phyloP scores from a whole-genome alignment of 345 rosid genomes.

The Camelina sativa region DNA sequence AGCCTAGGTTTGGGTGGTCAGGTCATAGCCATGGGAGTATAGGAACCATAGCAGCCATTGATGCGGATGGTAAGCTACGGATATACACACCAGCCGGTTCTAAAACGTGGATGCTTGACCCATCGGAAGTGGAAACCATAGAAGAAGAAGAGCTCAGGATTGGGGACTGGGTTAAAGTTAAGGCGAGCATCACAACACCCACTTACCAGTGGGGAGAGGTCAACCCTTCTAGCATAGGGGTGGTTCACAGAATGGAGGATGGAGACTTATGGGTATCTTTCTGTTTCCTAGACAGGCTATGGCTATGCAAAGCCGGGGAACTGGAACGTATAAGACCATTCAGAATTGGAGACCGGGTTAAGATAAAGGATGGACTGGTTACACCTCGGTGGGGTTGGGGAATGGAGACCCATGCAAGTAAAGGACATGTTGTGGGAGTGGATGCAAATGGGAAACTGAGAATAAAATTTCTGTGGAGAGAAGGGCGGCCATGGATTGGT shows the following conservation, averaged over 20 bases:
- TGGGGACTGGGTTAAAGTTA: constrained; percentile 92
- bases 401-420: constrained; percentile 97
- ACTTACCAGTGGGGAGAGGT: constrained; percentile 97
- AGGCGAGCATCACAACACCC: constrained; percentile 67
- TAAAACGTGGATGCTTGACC: constrained; percentile 97
- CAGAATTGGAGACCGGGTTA: constrained; percentile 73
- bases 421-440: constrained; percentile 87
- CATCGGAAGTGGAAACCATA: constrained; percentile 81
- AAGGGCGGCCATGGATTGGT: constrained; percentile 95
- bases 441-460: constrained; percentile 95
- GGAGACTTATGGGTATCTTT: constrained; percentile 83
- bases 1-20: constrained; percentile 97
- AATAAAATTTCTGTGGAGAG: constrained; percentile 93
- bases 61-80: constrained; percentile 92
- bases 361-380: constrained; percentile 72
- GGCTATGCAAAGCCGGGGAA: constrained; percentile 92
- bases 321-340: constrained; percentile 80
- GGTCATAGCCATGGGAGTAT: constrained; percentile 81
- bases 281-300: constrained; percentile 88
- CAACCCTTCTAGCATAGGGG: constrained; percentile 86
- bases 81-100: constrained; percentile 91
- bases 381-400: constrained; percentile 99
- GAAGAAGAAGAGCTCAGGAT: constrained; percentile 80
- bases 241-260: constrained; percentile 81
- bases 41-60: constrained; percentile 86